phyloP scores from a whole-genome alignment of 2,329 filamentous ascomycete species.

The Trichoderma koningii region DNA sequence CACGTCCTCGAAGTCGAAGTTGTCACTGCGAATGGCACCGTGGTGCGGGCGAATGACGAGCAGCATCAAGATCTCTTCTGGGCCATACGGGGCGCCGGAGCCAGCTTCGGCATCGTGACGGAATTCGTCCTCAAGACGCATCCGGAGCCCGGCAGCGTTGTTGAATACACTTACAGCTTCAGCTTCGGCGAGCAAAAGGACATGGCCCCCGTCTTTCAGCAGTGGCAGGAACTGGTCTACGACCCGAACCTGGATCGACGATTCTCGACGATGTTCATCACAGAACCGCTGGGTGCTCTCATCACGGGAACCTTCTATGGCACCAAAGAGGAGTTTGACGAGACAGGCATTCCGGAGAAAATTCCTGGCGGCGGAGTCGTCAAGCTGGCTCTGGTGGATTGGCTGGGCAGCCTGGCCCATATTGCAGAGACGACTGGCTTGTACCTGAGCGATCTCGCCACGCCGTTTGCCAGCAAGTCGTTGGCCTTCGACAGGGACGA shows the following conservation, averaged over 20 bases:
- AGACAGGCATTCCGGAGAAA: slow-evolving; percentile 50
- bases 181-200: slow-evolving; percentile 51
- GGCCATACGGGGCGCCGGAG: slow-evolving; percentile 58
- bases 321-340: slow-evolving; percentile 56
- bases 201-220: slow-evolving; percentile 52
- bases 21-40: slow-evolving; percentile 57
- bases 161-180: slow-evolving; percentile 61
- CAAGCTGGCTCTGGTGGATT: slow-evolving; percentile 59
- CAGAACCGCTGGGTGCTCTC: slow-evolving; percentile 55
- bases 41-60: slow-evolving; percentile 50
- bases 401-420: slow-evolving; percentile 60
- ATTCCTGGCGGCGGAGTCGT: slow-evolving; percentile 48
- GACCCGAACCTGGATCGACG: slow-evolving; percentile 59
- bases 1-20: slow-evolving; percentile 58
- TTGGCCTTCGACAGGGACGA: slow-evolving; percentile 55
- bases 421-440: slow-evolving; percentile 53
- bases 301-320: slow-evolving; percentile 66
- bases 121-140: slow-evolving; percentile 60
- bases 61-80: slow-evolving; percentile 58
- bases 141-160: slow-evolving; percentile 54
- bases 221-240: slow-evolving; percentile 60
- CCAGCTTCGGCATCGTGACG: slow-evolving; percentile 59
- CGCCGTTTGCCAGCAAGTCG: slow-evolving; percentile 60
- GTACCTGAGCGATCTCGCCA: slow-evolving; percentile 49
- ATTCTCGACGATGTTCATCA: slow-evolving; percentile 59